Evolutionary conservation across 2,329 filamentous ascomycete genomes (phyloP), one percentile per base, ranked within the genome.

Genomic region (Talaromyces rugulosus): DNA sequence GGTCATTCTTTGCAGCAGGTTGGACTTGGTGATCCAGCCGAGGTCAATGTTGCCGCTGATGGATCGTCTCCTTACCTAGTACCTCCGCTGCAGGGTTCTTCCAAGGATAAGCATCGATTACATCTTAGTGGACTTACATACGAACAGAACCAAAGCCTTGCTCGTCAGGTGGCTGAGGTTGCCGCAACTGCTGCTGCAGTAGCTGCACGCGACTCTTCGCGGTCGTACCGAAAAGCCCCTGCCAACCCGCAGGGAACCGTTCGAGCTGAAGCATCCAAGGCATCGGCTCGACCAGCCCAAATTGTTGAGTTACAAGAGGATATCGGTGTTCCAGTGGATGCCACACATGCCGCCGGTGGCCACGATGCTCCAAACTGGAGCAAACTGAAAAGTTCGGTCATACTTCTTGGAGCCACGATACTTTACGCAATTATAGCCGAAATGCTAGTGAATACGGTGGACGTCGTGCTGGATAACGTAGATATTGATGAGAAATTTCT

Each of bases 361-460:
- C 96, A 99, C 70, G 95, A 99, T 75, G 95, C 95, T n/a, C 95
- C 95, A 4, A 99, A 99, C 74, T 99, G 95, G 95, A 91, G 94
- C 70, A 88, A 92, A 64, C 85, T 84, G 59, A 98, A 98, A 84
- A 96, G 92, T 81, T 85, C 92, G 2, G 81, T 97, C 54, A 94
- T 99, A 62, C 82, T 99, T 12, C 86, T 98, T 67, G 89, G 87
- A 1, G 94, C 96, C 3, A 99, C 95, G 0, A 71, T 98, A 14
- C 83, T 96, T 12, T 99, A 99, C 74, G 95, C 96, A n/a, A 81
- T 98, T 42, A 96, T 99, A 73, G 95, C 95, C 7, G 95, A 99
- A 76, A 97, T 99, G 59, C 80, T 99, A 5, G 96, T 99, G 50
- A 91, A 96, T 74, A 98, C 94, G 0, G 96, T 99, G 1, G 96